Evolutionary conservation across 2,329 filamentous ascomycete species (phyloP).

Genomic region (Fusarium graminum): DNA sequence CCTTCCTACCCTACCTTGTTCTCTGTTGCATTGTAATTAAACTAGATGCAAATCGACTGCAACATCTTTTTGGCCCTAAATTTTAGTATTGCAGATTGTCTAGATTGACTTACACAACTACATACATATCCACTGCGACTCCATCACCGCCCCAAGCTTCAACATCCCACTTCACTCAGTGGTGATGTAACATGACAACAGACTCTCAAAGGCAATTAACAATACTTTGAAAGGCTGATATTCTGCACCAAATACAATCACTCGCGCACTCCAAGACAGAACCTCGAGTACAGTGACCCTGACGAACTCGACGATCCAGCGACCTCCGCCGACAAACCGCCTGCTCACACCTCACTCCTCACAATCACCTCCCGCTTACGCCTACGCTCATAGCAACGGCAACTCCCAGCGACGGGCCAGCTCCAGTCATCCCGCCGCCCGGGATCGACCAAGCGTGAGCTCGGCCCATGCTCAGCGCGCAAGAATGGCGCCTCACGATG

Average conservation of each 20-base stretch:
- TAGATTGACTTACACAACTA: conserved; percentile 25
- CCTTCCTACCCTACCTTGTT: conserved; percentile 36
- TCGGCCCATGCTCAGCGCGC: conserved; percentile 50
- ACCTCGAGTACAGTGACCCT: conserved; percentile 30
- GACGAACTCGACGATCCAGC: conserved; percentile 36
- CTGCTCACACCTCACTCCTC: conserved; percentile 35
- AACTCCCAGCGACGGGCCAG: conserved; percentile 32
- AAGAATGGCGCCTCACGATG: conserved; percentile 58
- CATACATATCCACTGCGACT: neutral
- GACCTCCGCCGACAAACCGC: conserved; percentile 30
- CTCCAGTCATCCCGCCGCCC: conserved; percentile 36
- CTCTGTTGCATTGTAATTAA: conserved; percentile 15
- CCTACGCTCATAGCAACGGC: conserved; percentile 19
- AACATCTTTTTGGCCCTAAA: conserved; percentile 20
- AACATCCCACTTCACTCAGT: conserved; percentile 14
- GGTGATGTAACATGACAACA: conserved; percentile 44
- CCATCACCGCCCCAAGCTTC: conserved; percentile 4
- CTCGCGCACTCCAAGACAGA: conserved; percentile 1
- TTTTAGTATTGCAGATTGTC: conserved; percentile 13
- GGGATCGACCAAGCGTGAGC: conserved; percentile 40
- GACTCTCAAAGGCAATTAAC: conserved; percentile 29
- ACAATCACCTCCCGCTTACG: conserved; percentile 26
- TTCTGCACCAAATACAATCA: conserved; percentile 11
- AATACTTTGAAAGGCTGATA: conserved; percentile 21
- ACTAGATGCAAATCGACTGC: conserved; percentile 2